Conservation (phyloP, 345 rosid genomes). For the Orychophragmus violaceus region DNA sequence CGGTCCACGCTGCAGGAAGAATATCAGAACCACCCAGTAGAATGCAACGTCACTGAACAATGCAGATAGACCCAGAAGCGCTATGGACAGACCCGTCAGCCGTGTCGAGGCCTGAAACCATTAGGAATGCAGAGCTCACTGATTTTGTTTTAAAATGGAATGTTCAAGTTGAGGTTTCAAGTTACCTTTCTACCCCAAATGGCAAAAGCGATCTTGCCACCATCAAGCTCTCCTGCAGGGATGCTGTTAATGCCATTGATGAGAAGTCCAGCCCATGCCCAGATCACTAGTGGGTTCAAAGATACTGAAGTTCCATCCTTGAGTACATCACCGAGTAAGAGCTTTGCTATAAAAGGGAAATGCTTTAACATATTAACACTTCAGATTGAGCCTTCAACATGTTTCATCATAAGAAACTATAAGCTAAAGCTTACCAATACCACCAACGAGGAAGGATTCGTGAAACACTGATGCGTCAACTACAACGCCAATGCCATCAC, state of each 20-base stretch:
- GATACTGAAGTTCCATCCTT: slow-evolving; percentile 89
- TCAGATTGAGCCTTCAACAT: background rate
- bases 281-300: slow-evolving; percentile 72
- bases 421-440: slow-evolving; percentile 57
- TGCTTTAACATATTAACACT: background rate
- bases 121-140: background rate
- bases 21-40: slow-evolving; percentile 83
- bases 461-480: slow-evolving; percentile 94
- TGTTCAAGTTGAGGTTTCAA: background rate
- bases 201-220: slow-evolving; percentile 74
- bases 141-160: background rate
- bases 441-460: slow-evolving; percentile 83
- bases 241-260: slow-evolving; percentile 91
- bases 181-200: slow-evolving; percentile 95
- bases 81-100: slow-evolving; percentile 57
- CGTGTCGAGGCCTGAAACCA: slow-evolving; percentile 62
- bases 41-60: slow-evolving; percentile 79
- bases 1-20: slow-evolving; percentile 85
- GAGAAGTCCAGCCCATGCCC: slow-evolving; percentile 97
- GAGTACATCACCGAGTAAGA: slow-evolving; percentile 70
- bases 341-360: slow-evolving; percentile 52
- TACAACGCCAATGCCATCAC: slow-evolving; percentile 74
- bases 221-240: slow-evolving; percentile 92
- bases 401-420: background rate
- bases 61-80: slow-evolving; percentile 68